phyloP scores from a whole-genome alignment of 768 basidiomycete species.

The Albatrellus ellisii region DNA sequence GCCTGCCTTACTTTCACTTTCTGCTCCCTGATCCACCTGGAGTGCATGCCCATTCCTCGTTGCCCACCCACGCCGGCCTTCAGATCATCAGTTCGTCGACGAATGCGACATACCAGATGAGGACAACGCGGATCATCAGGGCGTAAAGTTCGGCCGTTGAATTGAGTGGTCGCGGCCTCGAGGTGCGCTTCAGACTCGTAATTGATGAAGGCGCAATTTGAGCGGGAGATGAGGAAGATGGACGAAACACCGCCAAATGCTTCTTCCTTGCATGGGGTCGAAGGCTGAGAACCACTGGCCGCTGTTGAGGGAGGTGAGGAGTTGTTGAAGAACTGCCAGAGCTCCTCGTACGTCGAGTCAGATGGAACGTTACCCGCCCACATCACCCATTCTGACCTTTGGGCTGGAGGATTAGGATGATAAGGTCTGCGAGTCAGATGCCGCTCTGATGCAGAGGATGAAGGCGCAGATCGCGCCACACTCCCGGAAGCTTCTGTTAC shows the following conservation, averaged over 20 bases:
- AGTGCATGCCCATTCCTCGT: conserved; percentile 75
- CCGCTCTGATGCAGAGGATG: background rate
- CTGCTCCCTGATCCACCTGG: conserved; percentile 63
- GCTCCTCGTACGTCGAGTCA: conserved; percentile 73
- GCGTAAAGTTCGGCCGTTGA: conserved; percentile 62
- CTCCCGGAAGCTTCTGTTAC: conserved; percentile 2
- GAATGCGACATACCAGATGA: conserved; percentile 69
- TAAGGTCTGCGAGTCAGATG: conserved; percentile 34
- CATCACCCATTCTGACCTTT: conserved; percentile 89
- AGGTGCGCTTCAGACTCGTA: conserved; percentile 54
- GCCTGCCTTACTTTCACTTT: conserved; percentile 23
- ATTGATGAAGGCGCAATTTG: conserved; percentile 91
- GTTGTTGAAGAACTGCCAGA: conserved; percentile 72
- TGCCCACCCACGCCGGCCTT: conserved; percentile 88
- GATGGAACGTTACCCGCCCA: conserved; percentile 90
- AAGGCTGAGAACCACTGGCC: conserved; percentile 2
- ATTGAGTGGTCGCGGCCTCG: conserved; percentile 50
- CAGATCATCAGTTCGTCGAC: conserved; percentile 73
- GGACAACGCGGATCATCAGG: conserved; percentile 61
- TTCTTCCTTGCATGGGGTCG: conserved; percentile 5
- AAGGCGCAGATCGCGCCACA: background rate
- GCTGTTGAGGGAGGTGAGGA: conserved; percentile 9
- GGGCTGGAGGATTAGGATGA: conserved; percentile 57
- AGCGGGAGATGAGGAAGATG: conserved; percentile 90
- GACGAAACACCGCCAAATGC: conserved; percentile 52